phyloP scores from a whole-genome alignment of 352 stramenopile genomes.

The Pythium guiyangense region DNA sequence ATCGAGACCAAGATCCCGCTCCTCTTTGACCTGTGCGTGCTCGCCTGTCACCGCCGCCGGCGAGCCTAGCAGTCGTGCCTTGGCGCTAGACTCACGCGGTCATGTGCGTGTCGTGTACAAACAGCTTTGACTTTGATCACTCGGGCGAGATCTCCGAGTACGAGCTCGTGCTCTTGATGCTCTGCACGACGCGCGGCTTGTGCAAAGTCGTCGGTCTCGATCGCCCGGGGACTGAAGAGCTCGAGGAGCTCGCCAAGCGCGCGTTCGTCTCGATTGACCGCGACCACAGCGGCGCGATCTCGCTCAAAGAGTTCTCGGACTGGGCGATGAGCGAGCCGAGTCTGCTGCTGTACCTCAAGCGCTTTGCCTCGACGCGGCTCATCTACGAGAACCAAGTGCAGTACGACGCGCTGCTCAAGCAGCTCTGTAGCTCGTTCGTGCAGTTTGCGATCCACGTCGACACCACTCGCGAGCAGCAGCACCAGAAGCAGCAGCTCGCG shows the following conservation, averaged over 20 bases:
- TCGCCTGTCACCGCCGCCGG: too few relatives aligned
- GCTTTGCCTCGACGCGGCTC: conserved; percentile 52
- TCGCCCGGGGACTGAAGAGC: conserved; percentile 36
- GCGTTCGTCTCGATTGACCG: conserved; percentile 57
- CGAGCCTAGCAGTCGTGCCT: too few relatives aligned
- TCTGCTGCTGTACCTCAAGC: conserved; percentile 47
- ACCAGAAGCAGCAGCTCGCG: conserved; percentile 27
- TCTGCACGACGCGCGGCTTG: conserved; percentile 66
- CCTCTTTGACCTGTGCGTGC: conserved; percentile 55
- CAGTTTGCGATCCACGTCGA: conserved; percentile 18
- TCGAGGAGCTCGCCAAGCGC: conserved; percentile 42
- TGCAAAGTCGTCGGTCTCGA: conserved; percentile 65
- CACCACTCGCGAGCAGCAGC: background rate
- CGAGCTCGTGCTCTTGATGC: conserved; percentile 66
- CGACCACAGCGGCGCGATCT: conserved; percentile 55
- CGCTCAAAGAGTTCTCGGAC: conserved; percentile 48
- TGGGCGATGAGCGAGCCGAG: conserved; percentile 52
- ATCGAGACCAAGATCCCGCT: conserved; percentile 68
- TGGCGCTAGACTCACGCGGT: too few relatives aligned
- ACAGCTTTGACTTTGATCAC: conserved; percentile 75
- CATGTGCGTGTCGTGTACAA: too few relatives aligned
- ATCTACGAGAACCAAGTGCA: conserved; percentile 68
- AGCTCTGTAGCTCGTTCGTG: conserved; percentile 47
- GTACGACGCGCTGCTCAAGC: conserved; percentile 57
- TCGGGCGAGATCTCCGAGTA: conserved; percentile 59